phyloP scores from a whole-genome alignment of 2,329 filamentous ascomycete genomes.

The Hymenoscyphus linearis region DNA sequence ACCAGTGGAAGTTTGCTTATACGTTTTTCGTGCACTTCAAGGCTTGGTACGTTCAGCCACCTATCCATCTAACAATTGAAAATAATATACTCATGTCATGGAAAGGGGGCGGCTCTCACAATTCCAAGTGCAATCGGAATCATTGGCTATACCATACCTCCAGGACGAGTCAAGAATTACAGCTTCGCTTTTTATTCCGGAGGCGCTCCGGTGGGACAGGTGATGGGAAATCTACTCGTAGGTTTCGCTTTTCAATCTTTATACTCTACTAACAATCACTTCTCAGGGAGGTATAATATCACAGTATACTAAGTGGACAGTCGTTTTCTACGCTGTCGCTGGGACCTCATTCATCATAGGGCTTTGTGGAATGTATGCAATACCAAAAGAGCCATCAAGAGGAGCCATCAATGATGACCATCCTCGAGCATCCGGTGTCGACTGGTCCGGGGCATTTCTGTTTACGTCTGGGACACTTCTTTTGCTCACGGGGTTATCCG shows the following conservation, averaged over 20 bases:
- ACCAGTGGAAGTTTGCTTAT: conserved; percentile 61
- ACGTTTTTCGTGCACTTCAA: conserved; percentile 61
- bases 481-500: conserved; percentile 61
- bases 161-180: conserved; percentile 65
- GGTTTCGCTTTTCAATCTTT: background rate
- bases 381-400: conserved; percentile 45
- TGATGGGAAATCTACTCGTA: conserved; percentile 51
- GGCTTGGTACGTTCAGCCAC: conserved; percentile 42
- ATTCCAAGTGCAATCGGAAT: conserved; percentile 69
- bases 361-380: conserved; percentile 51
- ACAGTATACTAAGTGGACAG: conserved; percentile 59
- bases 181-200: conserved; percentile 62
- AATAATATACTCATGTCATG: background rate
- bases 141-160: conserved; percentile 60
- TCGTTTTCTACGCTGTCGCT: conserved; percentile 61
- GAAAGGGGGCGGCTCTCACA: conserved; percentile 50
- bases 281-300: conserved; percentile 57
- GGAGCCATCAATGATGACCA: conserved; percentile 5
- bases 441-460: conserved; percentile 61
- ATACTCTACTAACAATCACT: background rate
- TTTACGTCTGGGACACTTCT: conserved; percentile 58
- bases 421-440: conserved; percentile 41
- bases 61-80: too few relatives aligned
- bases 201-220: conserved; percentile 58
- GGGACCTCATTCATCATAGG: conserved; percentile 54